Base-by-base conservation (phyloP, 1,284 basidiomycete species). In the Sparassis latifolia region DNA sequence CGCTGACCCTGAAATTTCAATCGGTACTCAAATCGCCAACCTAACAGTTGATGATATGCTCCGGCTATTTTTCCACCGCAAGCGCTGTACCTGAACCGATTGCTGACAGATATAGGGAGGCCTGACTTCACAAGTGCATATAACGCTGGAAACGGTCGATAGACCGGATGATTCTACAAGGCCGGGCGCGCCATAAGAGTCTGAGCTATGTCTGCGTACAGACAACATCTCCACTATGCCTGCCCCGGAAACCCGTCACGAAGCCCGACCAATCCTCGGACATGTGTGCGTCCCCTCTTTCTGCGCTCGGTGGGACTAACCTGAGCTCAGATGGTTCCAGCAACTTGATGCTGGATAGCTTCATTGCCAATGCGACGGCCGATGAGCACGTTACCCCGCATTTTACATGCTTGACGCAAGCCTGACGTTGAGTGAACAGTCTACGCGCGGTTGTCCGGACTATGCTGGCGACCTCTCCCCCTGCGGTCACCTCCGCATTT, bases 281-380 rank as follows among this genome's bases (percentile, higher is more conserved):
- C 63, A 89, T 76, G 84, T 89, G 85, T 88, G 59, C 62, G 82
- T 47, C 42, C 35, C 7, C 37, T 32, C 40, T 4, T 10, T 12
- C 33, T 2, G 27, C 27, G 1, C 48, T 7, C 10, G 5, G 31
- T 42, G 33, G 38, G 20, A 7, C 35, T 42, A 38, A 9, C 32
- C 52, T 54, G 33, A 56, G 55, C 33, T 43, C 48, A 49, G n/a
- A 30, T 9, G 10, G 37, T 4, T 52, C 33, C 58, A 89, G 86
- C 7, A 88, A 86, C 62, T 76, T 89, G 51, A 90, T 90, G 87
- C 77, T 86, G 27, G 88, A 90, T 61, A 88, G 84, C 3, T 79
- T 87, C 63, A 84, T 90, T 55, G 84, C 84, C 3, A 89, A 89
- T 56, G 81, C 81, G 27, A 76, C 68, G 28, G 65, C 76, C 27